Conservation (phyloP, 306 rosid species). For the Dryas drummondii region DNA sequence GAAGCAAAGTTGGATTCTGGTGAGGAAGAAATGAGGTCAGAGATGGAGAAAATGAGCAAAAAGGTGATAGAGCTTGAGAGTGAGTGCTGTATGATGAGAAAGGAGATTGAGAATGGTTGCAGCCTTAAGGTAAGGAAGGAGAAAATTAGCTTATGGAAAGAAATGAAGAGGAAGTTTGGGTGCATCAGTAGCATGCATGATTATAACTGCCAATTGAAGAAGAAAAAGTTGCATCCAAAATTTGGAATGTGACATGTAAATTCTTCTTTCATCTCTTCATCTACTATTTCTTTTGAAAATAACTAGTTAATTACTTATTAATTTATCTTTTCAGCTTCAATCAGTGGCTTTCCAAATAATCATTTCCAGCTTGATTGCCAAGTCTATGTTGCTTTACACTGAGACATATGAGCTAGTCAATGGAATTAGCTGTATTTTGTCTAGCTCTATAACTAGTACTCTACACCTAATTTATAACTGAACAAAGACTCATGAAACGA, state of each 20-base stretch:
- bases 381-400: not conserved
- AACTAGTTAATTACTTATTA: not conserved
- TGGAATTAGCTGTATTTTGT: no score
- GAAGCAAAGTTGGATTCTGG: slow-evolving; percentile 8
- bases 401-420: no score
- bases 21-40: slow-evolving; percentile 22
- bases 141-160: slow-evolving; percentile 47
- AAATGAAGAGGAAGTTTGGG: slow-evolving; percentile 64
- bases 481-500: not conserved
- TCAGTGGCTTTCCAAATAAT: not conserved
- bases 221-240: slow-evolving; percentile 37
- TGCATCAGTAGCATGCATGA: slow-evolving; percentile 33
- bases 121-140: slow-evolving; percentile 32
- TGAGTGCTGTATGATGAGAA: slow-evolving; percentile 45
- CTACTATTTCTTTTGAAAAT: not conserved
- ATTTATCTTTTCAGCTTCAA: not conserved
- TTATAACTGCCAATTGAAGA: slow-evolving; percentile 39
- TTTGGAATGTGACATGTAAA: slow-evolving; percentile 5
- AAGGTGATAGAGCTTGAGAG: slow-evolving; percentile 47
- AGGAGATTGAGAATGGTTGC: slow-evolving; percentile 36
- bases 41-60: slow-evolving; percentile 38
- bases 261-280: slow-evolving; percentile 5
- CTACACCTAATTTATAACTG: not conserved
- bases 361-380: not conserved
- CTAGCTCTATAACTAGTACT: not conserved